Base-by-base conservation (phyloP, 208 protist species). In the Strigomonas galati region DNA sequence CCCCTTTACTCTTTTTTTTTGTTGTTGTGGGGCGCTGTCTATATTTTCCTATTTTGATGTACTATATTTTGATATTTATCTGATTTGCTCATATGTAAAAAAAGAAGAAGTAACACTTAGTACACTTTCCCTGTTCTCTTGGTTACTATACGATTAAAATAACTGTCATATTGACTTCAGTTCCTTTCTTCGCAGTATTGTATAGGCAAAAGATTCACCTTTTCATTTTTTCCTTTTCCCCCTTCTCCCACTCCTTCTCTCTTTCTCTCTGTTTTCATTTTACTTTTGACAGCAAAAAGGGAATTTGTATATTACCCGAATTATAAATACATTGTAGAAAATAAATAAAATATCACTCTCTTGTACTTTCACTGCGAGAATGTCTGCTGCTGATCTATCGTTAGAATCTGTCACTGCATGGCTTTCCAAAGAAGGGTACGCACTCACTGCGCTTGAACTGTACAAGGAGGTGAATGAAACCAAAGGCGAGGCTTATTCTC, bases 381-480 rank as follows among this genome's bases (percentile, higher is more conserved):
- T 57, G 62, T 37, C n/a, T n/a, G n/a, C 62, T 9, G 27, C 26
- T 17, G n/a, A 15, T 6, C 9, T 62, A 4, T 35, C 40, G 7
- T 1, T 63, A 3, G 35, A 52, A 56, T 23, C 77, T 4, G 70
- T 86, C 14, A 68, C 64, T 0, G 30, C 1, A 17, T 86, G 80
- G 80, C 76, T 86, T 19, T 44, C 37, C 3, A 61, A 35, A 17
- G 57, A 81, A 35, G 4, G 53, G 5, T 76, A 76, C 46, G 70
- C 69, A 6, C 35, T 68, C 28, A 81, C 81, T 9, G 65, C 71
- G 19, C 24, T 78, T 24, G 67, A 76, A 43, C 58, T 87, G n/a
- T 77, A 78, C 51, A 54, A 76, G 55, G 81, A 81, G 53, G 64
- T 69, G 17, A 14, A 59, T 26, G 23, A 27, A 43, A 40, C 35